phyloP scores from a whole-genome alignment of 768 basidiomycete species.

The Sporobolomyces roseus region DNA sequence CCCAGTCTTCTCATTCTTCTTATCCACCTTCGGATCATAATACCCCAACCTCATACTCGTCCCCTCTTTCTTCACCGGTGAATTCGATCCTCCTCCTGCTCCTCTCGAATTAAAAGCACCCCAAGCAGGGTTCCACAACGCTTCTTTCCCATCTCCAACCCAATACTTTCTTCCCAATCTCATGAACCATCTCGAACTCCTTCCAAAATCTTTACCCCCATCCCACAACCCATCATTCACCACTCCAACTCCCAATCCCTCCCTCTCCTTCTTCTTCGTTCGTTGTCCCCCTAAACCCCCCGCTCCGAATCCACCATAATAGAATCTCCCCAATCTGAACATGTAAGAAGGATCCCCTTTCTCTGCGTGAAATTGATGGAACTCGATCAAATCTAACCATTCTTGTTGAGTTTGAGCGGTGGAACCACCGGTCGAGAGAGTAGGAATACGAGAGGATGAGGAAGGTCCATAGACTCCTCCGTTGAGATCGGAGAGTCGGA shows the following conservation, averaged over 20 bases:
- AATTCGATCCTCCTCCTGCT: not conserved
- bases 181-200: slow-evolving; percentile 77
- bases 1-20: slow-evolving; percentile 46
- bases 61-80: too few species aligned
- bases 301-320: slow-evolving; percentile 93
- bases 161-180: slow-evolving; percentile 78
- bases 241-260: slow-evolving; percentile 64
- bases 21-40: slow-evolving; percentile 47
- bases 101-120: not conserved
- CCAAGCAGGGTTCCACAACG: slow-evolving; percentile 47
- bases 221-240: slow-evolving; percentile 50
- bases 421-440: slow-evolving; percentile 80
- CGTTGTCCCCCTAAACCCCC: slow-evolving; percentile 63
- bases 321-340: slow-evolving; percentile 88
- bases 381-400: slow-evolving; percentile 43
- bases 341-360: slow-evolving; percentile 84
- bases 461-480: slow-evolving; percentile 95
- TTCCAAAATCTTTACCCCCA: slow-evolving; percentile 71
- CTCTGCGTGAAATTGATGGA: slow-evolving; percentile 81
- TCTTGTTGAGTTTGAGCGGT: slow-evolving; percentile 60
- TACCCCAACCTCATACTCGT: slow-evolving; percentile 40
- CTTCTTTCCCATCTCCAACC: slow-evolving; percentile 68
- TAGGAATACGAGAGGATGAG: slow-evolving; percentile 78
- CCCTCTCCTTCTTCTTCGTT: slow-evolving; percentile 60
- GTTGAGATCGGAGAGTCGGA: slow-evolving; percentile 77